Evolutionary conservation across 495 filamentous ascomycete species (phyloP).

Genomic region (Tuber aestivum): DNA sequence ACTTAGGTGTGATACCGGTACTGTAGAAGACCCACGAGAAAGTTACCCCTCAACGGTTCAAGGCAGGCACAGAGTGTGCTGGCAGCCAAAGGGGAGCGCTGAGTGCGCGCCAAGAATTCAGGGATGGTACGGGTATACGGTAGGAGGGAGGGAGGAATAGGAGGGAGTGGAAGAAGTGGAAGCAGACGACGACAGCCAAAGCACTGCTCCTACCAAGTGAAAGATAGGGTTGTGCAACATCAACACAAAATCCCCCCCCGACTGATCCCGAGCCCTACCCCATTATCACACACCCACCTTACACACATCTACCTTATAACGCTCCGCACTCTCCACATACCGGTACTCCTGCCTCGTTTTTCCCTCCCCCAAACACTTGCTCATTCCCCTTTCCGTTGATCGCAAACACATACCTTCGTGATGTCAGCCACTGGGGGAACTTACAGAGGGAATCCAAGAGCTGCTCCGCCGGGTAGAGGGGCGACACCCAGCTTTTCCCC

Average conservation of each 20-base stretch:
- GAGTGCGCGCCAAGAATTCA: background rate
- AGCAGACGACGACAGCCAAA: background rate
- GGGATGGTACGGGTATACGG: background rate
- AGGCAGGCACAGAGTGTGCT: background rate
- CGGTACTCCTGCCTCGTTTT: conserved; percentile 9
- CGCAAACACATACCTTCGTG: conserved; percentile 14
- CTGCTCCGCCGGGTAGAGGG: conserved; percentile 28
- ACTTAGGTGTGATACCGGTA: no score
- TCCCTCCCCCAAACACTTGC: conserved; percentile 3
- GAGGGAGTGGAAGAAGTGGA: background rate
- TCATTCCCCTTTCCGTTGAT: conserved; percentile 4
- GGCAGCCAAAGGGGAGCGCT: background rate
- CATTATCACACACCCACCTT: background rate
- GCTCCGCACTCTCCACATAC: conserved; percentile 5
- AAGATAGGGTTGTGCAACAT: conserved; percentile 2
- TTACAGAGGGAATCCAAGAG: conserved; percentile 28
- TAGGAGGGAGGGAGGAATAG: background rate
- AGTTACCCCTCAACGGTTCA: background rate
- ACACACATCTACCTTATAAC: background rate
- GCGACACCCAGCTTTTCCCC: conserved; percentile 31
- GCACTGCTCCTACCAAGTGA: background rate
- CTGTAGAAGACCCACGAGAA: background rate
- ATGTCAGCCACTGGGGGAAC: conserved; percentile 35
- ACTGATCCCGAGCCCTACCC: conserved; percentile 1
- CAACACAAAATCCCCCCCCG: background rate